Conservation (phyloP, 1,284 basidiomycete genomes). For the Sporisorium exsertum region DNA sequence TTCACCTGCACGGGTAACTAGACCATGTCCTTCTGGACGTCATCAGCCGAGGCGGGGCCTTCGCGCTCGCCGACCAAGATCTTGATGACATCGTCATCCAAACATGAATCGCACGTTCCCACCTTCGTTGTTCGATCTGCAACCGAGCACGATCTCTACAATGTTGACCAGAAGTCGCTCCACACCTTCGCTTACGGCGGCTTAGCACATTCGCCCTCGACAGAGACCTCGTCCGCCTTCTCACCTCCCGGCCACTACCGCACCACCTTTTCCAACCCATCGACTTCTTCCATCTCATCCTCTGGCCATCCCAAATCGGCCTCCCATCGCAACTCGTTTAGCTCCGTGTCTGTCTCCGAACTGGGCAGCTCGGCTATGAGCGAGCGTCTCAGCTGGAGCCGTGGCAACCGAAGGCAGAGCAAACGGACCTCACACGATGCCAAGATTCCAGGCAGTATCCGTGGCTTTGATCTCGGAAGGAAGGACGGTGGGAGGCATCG, state of each 20-base stretch:
- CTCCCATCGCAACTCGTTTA: slow-evolving; percentile 52
- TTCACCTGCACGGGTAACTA: neutral
- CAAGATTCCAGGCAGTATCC: slow-evolving; percentile 11
- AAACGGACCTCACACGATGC: slow-evolving; percentile 41
- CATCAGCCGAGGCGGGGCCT: slow-evolving; percentile 38
- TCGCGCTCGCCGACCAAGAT: slow-evolving; percentile 32
- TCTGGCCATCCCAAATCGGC: slow-evolving; percentile 31
- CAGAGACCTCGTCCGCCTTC: slow-evolving; percentile 20
- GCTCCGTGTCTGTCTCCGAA: slow-evolving; percentile 45
- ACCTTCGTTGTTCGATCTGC: slow-evolving; percentile 41
- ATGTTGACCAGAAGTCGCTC: slow-evolving; percentile 36
- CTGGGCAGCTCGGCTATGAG: slow-evolving; percentile 36
- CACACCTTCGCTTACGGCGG: slow-evolving; percentile 39
- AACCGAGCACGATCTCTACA: slow-evolving; percentile 42
- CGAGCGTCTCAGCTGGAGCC: slow-evolving; percentile 51
- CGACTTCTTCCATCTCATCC: slow-evolving; percentile 46
- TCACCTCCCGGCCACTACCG: slow-evolving; percentile 35
- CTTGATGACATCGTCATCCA: slow-evolving; percentile 14
- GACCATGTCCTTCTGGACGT: slow-evolving; percentile 31
- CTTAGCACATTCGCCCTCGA: slow-evolving; percentile 16
- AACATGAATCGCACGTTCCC: slow-evolving; percentile 41
- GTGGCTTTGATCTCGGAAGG: slow-evolving; percentile 13
- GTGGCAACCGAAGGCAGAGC: slow-evolving; percentile 34
- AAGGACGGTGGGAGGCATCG: slow-evolving; percentile 29
- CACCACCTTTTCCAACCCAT: slow-evolving; percentile 52